Base-by-base conservation (phyloP, 2,329 filamentous ascomycete species). In the Diatrype stigma region DNA sequence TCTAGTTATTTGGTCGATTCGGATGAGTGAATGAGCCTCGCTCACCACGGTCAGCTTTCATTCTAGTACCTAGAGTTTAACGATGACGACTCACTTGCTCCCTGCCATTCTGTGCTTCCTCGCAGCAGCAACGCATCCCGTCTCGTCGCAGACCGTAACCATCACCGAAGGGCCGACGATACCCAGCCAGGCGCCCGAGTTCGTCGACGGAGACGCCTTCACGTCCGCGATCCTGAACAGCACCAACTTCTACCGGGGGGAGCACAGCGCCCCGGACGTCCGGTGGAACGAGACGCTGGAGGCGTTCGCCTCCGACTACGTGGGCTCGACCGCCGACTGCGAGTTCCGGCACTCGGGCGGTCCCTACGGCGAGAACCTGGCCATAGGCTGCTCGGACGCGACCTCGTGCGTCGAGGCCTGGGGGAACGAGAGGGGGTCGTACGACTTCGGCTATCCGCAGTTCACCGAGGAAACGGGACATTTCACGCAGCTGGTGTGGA, bases 401-500 rank as follows among this genome's bases (percentile, higher is more conserved):
- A 77, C 77, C 0, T 71, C 75, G 3, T 76, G 79, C 46, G 73
- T 91, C n/a, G 77, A 81, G 42, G 79, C 77, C 2, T 91, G 87
- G 87, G 87, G 81, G 17, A 63, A 76, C 56, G 84, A 89, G 68
- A 66, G 80, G 11, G 60, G 65, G 0, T 52, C 72, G 6, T 91
- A 89, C 63, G 67, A 86, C 58, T 91, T 80, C 64, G 56, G 62
- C 2, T 63, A 76, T 1, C 78, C 77, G 0, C 77, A 76, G 1
- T 90, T 87, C 60, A 70, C 62, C 8, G 72, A 83, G 56, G 65
- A 70, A 32, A 87, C 86, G 17, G 86, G 86, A 0, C 85, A 89
- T 64, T 90, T 90, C 59, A 87, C 86, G 1, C 86, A 89, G 71
- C 67, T 90, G 6, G 85, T 90, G 6, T 90, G 87, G 86, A 81